Evolutionary conservation across 2,329 filamentous ascomycete genomes (phyloP), one percentile per base, ranked within the genome.

Genomic region (Aspergillus sp.): DNA sequence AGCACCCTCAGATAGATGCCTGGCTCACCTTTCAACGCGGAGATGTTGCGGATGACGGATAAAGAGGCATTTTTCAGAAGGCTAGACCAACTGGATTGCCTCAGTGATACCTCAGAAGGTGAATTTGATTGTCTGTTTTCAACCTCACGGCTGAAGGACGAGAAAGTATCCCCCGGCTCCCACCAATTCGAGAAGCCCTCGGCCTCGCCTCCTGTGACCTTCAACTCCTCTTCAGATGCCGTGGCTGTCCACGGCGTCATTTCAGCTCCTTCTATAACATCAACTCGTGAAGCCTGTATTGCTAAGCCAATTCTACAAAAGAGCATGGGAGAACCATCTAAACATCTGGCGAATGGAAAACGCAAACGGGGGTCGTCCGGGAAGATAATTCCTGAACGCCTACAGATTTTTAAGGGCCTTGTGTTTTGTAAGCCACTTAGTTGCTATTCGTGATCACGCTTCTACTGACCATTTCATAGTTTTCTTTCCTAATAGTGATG

Each of bases 401-500:
- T 83, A 56, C 81, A 83, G 63, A 80, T 90, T 5, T 87, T 92
- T 68, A 81, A 77, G 45, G 81, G 76, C 0, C 72, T 90, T n/a
- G 71, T 76, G 0, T 88, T 91, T 62, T 90, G 77, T 79, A 52
- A 57, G 77, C 68, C 6, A 6, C 25, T n/a, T 40, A 11, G 35
- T 6, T 15, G 15, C 23, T 1, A 19, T 21, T 41, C 17, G 9
- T 48, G 21, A 17, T n/a, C n/a, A 37, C 31, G 31, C 31, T 45
- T 9, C 19, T 12, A 17, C 15, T 46, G 21, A 35, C 37, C 6
- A 5, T 11, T 12, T 17, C 45, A 55, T 27, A 82, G 79, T 86
- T 74, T 96, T 95, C 70, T 85, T 96, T 6, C 93, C 92, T 0
- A 90, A 95, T 63, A 85, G 91, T 62, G 88, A 93, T 62, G 82